Evolutionary conservation across 2,329 filamentous ascomycete species (phyloP).

Genomic region (Colletotrichum tabaci): DNA sequence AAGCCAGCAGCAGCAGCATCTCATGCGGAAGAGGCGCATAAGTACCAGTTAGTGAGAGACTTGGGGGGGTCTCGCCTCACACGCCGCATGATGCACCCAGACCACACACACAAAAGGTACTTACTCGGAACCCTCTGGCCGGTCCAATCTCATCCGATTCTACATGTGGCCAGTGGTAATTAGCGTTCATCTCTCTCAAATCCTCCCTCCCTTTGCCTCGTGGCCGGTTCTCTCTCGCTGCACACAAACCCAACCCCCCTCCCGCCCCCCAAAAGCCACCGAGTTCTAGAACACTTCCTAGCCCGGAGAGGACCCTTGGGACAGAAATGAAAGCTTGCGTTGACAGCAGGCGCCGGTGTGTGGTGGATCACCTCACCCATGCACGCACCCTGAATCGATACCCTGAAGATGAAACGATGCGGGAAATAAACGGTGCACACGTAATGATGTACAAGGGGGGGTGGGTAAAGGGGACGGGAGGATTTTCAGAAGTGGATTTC

Average conservation of each 20-base stretch:
- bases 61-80: not conserved
- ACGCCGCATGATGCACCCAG: not conserved
- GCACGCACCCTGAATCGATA: not conserved
- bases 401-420: not conserved
- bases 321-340: conserved; percentile 5
- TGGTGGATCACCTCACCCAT: not conserved
- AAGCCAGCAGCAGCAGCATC: not conserved
- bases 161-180: not conserved
- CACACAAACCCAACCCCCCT: not conserved
- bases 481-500: not conserved
- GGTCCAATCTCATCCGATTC: not conserved
- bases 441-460: not conserved
- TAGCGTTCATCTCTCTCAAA: not conserved
- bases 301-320: not conserved
- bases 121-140: not conserved
- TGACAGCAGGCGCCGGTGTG: not conserved
- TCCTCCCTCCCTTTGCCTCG: not conserved
- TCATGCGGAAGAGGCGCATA: not conserved
- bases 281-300: conserved; percentile 7
- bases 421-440: not conserved
- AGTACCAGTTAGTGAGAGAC: not conserved
- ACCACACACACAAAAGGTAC: not conserved
- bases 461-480: too few species aligned
- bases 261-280: too few species aligned
- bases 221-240: not conserved